Evolutionary conservation across 495 filamentous ascomycete genomes (phyloP).

Genomic region (Thozetella sp.): DNA sequence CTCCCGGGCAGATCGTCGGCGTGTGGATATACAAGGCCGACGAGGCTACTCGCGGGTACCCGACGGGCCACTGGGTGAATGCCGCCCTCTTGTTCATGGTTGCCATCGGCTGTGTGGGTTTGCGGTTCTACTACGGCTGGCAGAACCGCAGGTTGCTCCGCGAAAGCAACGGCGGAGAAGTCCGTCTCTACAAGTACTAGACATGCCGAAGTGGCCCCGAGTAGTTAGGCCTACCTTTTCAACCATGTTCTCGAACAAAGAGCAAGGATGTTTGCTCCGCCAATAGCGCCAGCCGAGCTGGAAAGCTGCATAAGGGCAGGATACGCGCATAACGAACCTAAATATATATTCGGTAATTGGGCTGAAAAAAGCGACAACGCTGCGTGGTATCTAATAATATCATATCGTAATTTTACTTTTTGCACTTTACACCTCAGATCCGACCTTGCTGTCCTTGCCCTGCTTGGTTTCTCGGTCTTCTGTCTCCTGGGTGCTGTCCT

Average conservation of each 20-base stretch:
- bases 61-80: constrained; percentile 58
- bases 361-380: too few relatives aligned
- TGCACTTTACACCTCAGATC: background rate
- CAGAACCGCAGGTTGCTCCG: constrained; percentile 28
- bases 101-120: constrained; percentile 25
- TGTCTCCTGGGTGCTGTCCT: background rate
- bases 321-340: too few relatives aligned
- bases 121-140: constrained; percentile 38
- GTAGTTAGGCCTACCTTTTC: too few relatives aligned
- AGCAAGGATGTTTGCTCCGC: too few relatives aligned
- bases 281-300: too few relatives aligned
- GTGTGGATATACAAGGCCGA: constrained; percentile 69
- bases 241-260: too few relatives aligned
- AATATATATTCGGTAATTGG: too few relatives aligned
- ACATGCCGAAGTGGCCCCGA: background rate
- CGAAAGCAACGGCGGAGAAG: background rate
- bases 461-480: background rate
- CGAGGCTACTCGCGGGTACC: constrained; percentile 60
- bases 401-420: too few relatives aligned
- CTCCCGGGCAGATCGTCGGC: constrained; percentile 64
- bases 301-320: too few relatives aligned
- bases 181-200: constrained; percentile 1
- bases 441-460: background rate
- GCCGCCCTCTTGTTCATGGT: constrained; percentile 38
- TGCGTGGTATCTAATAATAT: too few relatives aligned